Evolutionary conservation across 139 green algal species (phyloP), one percentile per base, ranked within the genome.

Genomic region (Chlorella sorokiniana): DNA sequence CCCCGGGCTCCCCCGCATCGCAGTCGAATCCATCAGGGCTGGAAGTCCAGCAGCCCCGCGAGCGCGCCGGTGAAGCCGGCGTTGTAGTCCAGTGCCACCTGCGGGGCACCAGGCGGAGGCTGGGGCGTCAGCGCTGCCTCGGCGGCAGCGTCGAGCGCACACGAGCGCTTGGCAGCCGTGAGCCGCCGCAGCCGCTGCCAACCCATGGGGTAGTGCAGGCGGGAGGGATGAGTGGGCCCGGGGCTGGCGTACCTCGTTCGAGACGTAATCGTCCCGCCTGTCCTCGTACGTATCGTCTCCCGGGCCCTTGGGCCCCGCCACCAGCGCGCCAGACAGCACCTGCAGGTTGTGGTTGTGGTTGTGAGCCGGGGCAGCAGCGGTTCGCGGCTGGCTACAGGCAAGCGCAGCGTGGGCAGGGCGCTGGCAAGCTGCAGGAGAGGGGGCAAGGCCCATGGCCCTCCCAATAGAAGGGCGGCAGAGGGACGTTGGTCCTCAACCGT

Each of bases 61-160:
- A 88, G 68, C 33, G 69, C 83, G 42, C 82, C 82, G 51, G 83
- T 90, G 79, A 89, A 91, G 44, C 85, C 86, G 41, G 88, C 80
- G n/a, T 90, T 90, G 85, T 89, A 91, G 56, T 91, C 83, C 1
- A 88, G 79, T 9, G 88, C 71, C 38, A 89, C 81, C 77, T 90
- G 76, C 33, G 37, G 3, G 68, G 27, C 14, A 33, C 16, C 0
- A 27, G 9, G 68, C 25, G 27, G 10, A 40, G 25, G 31, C 8
- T 68, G 61, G 61, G 29, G 54, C n/a, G 54, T 27, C 54, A 18
- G 59, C 3, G 59, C 27, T 29, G 35, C 27, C 4, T 11, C 4
- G 23, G 59, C 59, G 25, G 4, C 25, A 35, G 3, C 27, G 35
- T 4, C 1, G 6, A 40, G 41, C 6, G 41, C 40, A 73, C 16